Conservation (phyloP, 768 basidiomycete species). For the Mycena venus region DNA sequence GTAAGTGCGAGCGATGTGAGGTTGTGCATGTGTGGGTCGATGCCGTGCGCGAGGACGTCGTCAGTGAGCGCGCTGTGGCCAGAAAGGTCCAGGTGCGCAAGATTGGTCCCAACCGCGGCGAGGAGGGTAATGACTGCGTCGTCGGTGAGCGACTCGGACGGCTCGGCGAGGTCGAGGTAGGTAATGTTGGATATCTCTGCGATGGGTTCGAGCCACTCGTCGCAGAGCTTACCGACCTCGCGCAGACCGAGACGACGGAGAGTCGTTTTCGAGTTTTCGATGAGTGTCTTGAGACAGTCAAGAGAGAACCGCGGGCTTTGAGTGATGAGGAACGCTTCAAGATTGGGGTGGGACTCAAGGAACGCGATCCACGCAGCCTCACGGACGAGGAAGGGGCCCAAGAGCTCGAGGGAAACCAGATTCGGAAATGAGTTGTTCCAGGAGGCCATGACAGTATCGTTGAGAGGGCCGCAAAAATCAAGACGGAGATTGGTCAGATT, state of each 20-base stretch:
- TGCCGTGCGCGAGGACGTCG: conserved; percentile 68
- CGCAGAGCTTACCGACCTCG: conserved; percentile 80
- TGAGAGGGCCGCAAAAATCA: conserved; percentile 88
- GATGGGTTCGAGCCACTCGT: conserved; percentile 72
- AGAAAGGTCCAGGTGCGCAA: conserved; percentile 79
- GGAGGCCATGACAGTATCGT: conserved; percentile 67
- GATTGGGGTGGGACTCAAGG: conserved; percentile 71
- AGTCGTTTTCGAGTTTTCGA: conserved; percentile 58
- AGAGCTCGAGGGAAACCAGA: conserved; percentile 81
- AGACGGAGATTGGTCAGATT: conserved; percentile 85
- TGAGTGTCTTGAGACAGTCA: conserved; percentile 72
- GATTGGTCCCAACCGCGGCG: conserved; percentile 60
- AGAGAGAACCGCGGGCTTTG: conserved; percentile 91
- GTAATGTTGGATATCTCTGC: conserved; percentile 63
- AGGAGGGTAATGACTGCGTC: conserved; percentile 71
- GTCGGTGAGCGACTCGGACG: conserved; percentile 67
- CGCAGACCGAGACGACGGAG: conserved; percentile 83
- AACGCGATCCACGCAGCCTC: conserved; percentile 80
- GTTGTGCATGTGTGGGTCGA: conserved; percentile 61
- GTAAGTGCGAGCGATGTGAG: conserved; percentile 70
- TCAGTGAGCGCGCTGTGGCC: conserved; percentile 76
- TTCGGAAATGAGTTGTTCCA: conserved; percentile 76
- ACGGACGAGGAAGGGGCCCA: conserved; percentile 90
- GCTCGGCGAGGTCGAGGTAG: conserved; percentile 79
- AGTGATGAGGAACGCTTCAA: conserved; percentile 83